These are phyloP conservation scores for Neospermospora avenae DNA, from an alignment of 2,329 filamentous ascomycete species.

Conservation along the genomic window DNA sequence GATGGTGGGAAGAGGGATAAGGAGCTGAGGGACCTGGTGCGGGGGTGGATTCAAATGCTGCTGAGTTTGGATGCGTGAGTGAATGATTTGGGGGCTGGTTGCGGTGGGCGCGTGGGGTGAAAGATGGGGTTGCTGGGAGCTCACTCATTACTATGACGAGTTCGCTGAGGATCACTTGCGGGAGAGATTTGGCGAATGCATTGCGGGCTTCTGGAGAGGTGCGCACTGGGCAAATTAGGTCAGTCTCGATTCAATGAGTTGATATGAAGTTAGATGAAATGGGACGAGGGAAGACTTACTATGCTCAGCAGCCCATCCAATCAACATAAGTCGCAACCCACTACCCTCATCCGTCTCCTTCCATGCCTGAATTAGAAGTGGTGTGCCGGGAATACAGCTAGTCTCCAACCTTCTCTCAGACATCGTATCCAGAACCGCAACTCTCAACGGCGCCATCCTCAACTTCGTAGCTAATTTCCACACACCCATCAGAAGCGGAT, in stretches of 20 bases:
- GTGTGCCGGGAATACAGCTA: conserved; percentile 53
- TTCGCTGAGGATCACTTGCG: conserved; percentile 60
- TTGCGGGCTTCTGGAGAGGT: conserved; percentile 47
- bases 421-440: conserved; percentile 51
- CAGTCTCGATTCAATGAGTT: too few relatives aligned
- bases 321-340: conserved; percentile 54
- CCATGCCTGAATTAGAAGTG: conserved; percentile 59
- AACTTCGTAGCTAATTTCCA: conserved; percentile 33
- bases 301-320: conserved; percentile 62
- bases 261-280: background rate
- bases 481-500: conserved; percentile 28
- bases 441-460: conserved; percentile 28
- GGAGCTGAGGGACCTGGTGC: conserved; percentile 14
- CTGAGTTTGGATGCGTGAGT: background rate
- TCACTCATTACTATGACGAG: conserved; percentile 61
- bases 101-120: conserved; percentile 4
- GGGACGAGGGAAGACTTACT: conserved; percentile 36
- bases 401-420: conserved; percentile 51
- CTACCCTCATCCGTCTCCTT: conserved; percentile 59
- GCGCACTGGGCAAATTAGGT: conserved; percentile 19
- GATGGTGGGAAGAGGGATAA: background rate
- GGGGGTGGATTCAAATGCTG: conserved; percentile 35
- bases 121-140: conserved; percentile 36
- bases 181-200: conserved; percentile 58
- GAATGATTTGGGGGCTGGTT: background rate